Evolutionary conservation across 306 rosid genomes (phyloP).

Genomic region (Alnus glutinosa): DNA sequence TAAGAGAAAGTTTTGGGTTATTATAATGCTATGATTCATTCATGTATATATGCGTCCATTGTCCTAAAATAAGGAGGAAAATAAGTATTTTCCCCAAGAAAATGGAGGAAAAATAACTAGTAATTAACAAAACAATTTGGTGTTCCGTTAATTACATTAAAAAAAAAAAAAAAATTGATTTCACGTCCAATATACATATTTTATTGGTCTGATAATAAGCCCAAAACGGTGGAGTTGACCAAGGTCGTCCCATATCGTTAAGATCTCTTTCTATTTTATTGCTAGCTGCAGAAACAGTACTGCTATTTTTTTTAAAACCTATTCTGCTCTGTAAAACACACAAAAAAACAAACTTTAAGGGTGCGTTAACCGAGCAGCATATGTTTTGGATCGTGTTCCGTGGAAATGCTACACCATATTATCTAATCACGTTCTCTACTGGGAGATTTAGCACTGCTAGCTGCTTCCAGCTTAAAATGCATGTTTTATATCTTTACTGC

Average conservation of each 20-base stretch:
- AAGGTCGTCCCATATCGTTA: background rate
- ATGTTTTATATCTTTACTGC: background rate
- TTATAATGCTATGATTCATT: background rate
- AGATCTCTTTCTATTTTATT: background rate
- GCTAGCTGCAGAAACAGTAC: background rate
- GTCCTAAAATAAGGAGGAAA: too few species aligned
- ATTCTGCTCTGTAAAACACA: background rate
- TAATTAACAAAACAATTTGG: too few species aligned
- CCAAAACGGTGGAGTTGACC: constrained; percentile 19
- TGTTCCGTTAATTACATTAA: too few species aligned
- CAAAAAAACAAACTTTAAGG: background rate
- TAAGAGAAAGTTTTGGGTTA: background rate
- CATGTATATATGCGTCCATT: background rate
- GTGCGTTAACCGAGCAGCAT: constrained; percentile 4
- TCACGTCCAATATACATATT: too few species aligned
- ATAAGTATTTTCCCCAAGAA: too few species aligned
- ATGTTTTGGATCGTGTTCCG: constrained; percentile 54
- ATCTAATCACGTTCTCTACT: constrained; percentile 26
- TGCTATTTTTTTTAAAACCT: background rate
- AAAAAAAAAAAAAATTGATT: too few species aligned
- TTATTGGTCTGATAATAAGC: too few species aligned
- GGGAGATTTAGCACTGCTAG: background rate
- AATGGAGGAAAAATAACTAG: too few species aligned
- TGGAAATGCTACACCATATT: constrained; percentile 27
- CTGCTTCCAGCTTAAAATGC: background rate